Evolutionary conservation across 1,139 yeast species (phyloP), one percentile per base, ranked within the genome.

Genomic region (Debaryomyces robertsiae): DNA sequence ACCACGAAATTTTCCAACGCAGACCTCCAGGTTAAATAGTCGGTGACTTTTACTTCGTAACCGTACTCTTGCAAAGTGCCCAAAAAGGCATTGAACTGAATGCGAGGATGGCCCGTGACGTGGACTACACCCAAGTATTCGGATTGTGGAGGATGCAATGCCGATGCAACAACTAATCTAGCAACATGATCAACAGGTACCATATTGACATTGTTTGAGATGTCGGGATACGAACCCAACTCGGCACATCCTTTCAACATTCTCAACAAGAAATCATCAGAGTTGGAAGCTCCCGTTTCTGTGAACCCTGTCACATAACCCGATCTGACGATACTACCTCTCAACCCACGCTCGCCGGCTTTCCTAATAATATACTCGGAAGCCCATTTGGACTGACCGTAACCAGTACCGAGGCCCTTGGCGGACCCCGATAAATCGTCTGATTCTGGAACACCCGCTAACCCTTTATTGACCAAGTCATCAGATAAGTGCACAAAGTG

Each of bases 131-230:
- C 67, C 33, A 88, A 65, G 36, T 67, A 75, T 13, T 60, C 59
- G 4, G 54, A 44, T 24, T 58, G 60, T 27, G 94, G 89, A 25
- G 96, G 95, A 51, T 81, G 79, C 50, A 93, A 73, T 0, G 96
- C 84, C 24, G 94, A 70, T 1, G 98, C 90, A 39, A 84, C 87
- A 25, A 84, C 89, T 17, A 90, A 88, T 41, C 95, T 79, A 1
- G 98, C 98, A 50, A 93, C 98, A 55, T 93, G 98, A 54, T 93
- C 98, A 27, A 93, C 98, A 3, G 98, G 98, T 16, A 90, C 97
- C 89, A 91, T 90, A 62, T 94, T 94, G 35, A 91, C 96, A 37
- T 83, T 79, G 69, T 93, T 93, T 53, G 79, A 65, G 48, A 93
- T 90, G 55, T 86, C 87, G 16, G 99, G 98, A 54, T 79, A 84